Percentiles rank a stretch among this genome's conserved stretches.
Evolutionary conservation across 2,329 filamentous ascomycete species (phyloP).

Genomic region (Botrytis porri): DNA sequence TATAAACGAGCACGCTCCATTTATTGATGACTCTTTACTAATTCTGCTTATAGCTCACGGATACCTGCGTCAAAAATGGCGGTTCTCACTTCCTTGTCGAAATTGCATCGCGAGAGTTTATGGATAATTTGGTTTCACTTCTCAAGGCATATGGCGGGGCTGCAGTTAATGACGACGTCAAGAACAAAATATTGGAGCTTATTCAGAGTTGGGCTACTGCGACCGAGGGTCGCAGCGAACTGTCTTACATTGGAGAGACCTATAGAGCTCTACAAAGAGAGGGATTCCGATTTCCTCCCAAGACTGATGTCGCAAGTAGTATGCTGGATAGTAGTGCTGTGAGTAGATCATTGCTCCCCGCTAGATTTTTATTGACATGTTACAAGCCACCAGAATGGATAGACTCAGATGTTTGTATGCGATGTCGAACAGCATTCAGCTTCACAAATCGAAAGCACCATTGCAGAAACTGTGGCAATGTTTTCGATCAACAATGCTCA

Average conservation of each 20-base stretch:
- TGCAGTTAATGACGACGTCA: conserved; percentile 81
- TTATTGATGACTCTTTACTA: conserved; percentile 33
- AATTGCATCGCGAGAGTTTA: conserved; percentile 94
- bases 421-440: conserved; percentile 90
- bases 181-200: conserved; percentile 84
- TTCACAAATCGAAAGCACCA: conserved; percentile 99
- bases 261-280: conserved; percentile 81
- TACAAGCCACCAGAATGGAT: conserved; percentile 88
- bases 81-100: conserved; percentile 92
- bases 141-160: conserved; percentile 73
- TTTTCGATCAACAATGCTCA: conserved; percentile 94
- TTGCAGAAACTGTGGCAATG: conserved; percentile 95
- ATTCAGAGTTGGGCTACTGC: conserved; percentile 92
- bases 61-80: conserved; percentile 98
- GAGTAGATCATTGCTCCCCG: conserved; percentile 41
- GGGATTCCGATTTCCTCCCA: conserved; percentile 86
- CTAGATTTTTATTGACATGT: conserved; percentile 12
- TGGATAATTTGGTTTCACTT: conserved; percentile 92
- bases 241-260: conserved; percentile 83
- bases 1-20: conserved; percentile 41
- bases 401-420: conserved; percentile 98
- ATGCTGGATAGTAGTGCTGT: conserved; percentile 98
- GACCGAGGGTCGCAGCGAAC: conserved; percentile 77
- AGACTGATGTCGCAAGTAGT: conserved; percentile 81
- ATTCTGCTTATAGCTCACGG: conserved; percentile 66